Percentiles rank a stretch among this genome's conserved stretches.
These are phyloP conservation scores for Athelia sp. DNA, from an alignment of 1,284 basidiomycete species.

Conservation along the genomic window DNA sequence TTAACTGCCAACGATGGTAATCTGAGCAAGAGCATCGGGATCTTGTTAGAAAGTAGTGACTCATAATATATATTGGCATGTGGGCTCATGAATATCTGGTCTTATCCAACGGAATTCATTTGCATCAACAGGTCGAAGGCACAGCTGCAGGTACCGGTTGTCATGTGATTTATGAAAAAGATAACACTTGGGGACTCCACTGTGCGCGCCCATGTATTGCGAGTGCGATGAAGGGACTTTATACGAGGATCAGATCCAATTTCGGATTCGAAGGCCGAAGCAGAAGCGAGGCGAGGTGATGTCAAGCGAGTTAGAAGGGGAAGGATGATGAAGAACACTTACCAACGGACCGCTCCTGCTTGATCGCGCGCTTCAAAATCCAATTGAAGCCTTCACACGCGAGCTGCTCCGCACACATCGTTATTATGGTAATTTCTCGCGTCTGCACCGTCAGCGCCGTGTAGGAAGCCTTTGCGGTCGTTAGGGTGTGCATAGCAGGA, in stretches of 20 bases:
- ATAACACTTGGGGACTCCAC: too few relatives aligned
- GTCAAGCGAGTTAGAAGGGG: not conserved
- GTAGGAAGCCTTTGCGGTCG: constrained; percentile 60
- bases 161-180: too few relatives aligned
- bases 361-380: constrained; percentile 61
- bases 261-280: constrained; percentile 3
- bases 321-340: constrained; percentile 20
- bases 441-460: constrained; percentile 71
- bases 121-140: too few relatives aligned
- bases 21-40: constrained; percentile 85
- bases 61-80: too few relatives aligned
- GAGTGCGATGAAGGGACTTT: constrained; percentile 82
- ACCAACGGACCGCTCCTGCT: constrained; percentile 69
- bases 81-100: too few relatives aligned
- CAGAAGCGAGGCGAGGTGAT: not conserved
- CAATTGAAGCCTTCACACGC: constrained; percentile 71
- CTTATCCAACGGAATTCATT: too few relatives aligned
- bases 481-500: constrained; percentile 4
- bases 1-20: constrained; percentile 84
- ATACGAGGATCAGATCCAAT: not conserved
- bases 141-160: too few relatives aligned
- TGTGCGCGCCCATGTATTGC: constrained; percentile 89
- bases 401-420: constrained; percentile 81
- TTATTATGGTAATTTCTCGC: constrained; percentile 72
- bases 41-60: constrained; percentile 65